Conservation (phyloP, 2,329 filamentous ascomycete genomes). For the Dothideomycetes sp. region DNA sequence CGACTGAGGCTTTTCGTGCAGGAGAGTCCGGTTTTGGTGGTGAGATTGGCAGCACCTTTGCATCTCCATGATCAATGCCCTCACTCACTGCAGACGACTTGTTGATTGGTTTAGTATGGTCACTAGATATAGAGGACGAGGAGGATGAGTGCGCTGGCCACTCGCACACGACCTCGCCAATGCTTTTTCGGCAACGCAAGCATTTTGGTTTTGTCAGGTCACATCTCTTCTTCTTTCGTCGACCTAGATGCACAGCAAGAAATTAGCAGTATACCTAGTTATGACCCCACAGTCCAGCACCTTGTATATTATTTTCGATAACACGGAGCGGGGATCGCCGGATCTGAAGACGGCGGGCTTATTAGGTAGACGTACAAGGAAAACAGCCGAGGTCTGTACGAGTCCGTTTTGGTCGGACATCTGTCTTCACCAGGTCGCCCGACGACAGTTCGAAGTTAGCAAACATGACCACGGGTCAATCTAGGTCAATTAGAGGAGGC, state of each 20-base stretch:
- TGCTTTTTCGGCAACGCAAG: slow-evolving; percentile 6
- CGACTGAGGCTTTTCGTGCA: no score
- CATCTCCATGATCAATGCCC: no score
- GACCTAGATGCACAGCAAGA: neutral
- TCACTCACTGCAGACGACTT: no score
- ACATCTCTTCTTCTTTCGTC: slow-evolving; percentile 10
- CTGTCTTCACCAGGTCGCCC: slow-evolving; percentile 4
- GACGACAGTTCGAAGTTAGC: slow-evolving; percentile 11
- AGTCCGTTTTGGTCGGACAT: slow-evolving; percentile 7
- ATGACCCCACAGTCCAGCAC: neutral
- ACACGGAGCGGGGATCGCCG: no score
- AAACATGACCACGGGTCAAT: no score
- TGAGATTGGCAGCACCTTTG: no score
- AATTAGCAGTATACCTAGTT: neutral
- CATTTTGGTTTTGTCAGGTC: slow-evolving; percentile 4
- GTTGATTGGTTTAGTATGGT: no score
- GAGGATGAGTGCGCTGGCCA: slow-evolving; percentile 10
- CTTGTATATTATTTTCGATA: neutral
- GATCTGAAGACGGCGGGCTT: no score
- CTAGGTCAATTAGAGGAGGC: no score
- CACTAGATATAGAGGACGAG: no score
- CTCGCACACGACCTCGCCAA: neutral
- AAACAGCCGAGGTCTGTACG: slow-evolving; percentile 10
- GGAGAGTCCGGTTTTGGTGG: no score
- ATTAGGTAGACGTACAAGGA: slow-evolving; percentile 7